Evolutionary conservation across 768 basidiomycete species (phyloP), one percentile per base, ranked within the genome.

Genomic region (Rhodotorula kratochvilovae): DNA sequence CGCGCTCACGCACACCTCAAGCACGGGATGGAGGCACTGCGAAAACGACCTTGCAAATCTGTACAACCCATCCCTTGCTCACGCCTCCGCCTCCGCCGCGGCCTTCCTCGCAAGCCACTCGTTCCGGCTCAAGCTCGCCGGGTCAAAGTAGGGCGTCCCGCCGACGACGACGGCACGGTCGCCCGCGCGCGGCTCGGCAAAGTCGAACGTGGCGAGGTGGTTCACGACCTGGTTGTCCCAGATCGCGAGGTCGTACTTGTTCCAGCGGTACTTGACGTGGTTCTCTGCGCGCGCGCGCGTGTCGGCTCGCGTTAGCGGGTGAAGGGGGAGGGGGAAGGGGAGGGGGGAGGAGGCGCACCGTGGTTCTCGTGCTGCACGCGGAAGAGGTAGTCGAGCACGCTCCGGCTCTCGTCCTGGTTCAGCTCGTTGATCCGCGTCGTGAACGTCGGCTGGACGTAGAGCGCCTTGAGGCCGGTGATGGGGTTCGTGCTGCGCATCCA

Each of bases 331-430:
- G n/a, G n/a, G n/a, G n/a, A n/a, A n/a, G n/a, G n/a, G 55, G 45
- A 8, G 31, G 46, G 35, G 21, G 27, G 61, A 21, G 29, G 46
- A 27, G 43, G 35, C 68, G 31, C 31, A 60, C 66, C 81, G 67
- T 82, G 80, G 17, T 77, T 77, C 72, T 81, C 69, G 58, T 66
- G 50, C 53, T 77, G 75, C n/a, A 77, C 76, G 50, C 66, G 70
- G 75, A 77, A 81, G 39, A 82, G 72, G 76, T 81, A 79, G 62
- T 81, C 78, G 63, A 82, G 71, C 68, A 81, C 76, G 35, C 71
- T 70, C 55, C 66, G 54, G 17, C 61, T 63, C 54, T 75, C 74
- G 39, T 75, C 74, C 15, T 50, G 2, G 25, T 25, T 42, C 23
- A 78, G 63, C 73, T 77, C 72, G 68, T 78, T 76, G 70, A 78